Base-by-base conservation (phyloP, 768 basidiomycete species). In the Clathrus columnatus region DNA sequence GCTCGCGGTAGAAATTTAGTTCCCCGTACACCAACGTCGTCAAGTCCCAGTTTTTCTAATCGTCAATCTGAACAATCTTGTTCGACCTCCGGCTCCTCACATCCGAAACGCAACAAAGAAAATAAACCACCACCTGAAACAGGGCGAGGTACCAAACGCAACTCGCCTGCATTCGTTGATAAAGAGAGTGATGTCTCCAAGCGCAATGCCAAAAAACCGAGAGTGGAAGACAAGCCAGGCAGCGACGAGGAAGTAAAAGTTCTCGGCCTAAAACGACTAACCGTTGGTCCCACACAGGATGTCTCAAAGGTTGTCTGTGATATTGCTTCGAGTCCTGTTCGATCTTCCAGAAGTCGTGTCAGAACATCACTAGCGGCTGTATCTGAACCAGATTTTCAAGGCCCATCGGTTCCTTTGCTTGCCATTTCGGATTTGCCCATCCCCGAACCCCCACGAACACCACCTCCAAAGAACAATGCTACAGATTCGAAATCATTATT, bases 1-100 rank as follows among this genome's bases (percentile, higher is more conserved):
- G 54, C 54, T 18, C 46, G 54, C 16, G 54, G 54, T 32, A 55
- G 23, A 30, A 47, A 48, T 48, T 29, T 55, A 23, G 54, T 55
- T 2, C 54, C 54, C 30, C 44, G 54, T 17, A 23, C 45, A 16
- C 20, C 45, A 6, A 6, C 21, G 10, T 18, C 54, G 21, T 5
- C 24, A 8, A n/a, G 32, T 16, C 17, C 53, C 14, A 47, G 4
- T 6, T 29, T 16, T 17, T 21, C 26, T 14, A n/a, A 24, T 27
- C 26, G 4, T 4, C 51, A 41, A 8, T 20, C 6, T 21, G 20
- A 24, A 41, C 23, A 43, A 42, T 18, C 32, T 2, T n/a, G 36
- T 18, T n/a, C 36, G 20, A 53, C 42, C 17, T 20, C 16, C 24
- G 23, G n/a, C 10, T 28, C 28, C 8, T 27, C 50, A 11, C 18